These are phyloP conservation scores for Capronia coronata DNA, from an alignment of 2,329 filamentous ascomycete species.

Conservation along the genomic window DNA sequence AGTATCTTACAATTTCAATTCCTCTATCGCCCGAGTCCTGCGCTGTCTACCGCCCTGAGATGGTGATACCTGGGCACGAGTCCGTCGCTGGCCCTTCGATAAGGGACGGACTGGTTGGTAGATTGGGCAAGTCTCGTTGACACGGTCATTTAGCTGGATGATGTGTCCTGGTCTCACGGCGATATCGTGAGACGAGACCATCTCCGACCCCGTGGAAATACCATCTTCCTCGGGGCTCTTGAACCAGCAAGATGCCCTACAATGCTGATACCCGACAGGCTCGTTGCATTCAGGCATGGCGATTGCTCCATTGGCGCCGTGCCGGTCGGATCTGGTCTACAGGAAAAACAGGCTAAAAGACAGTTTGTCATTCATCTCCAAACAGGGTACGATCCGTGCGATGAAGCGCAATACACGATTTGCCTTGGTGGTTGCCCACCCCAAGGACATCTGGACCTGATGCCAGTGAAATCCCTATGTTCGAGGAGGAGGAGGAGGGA, in stretches of 20 bases:
- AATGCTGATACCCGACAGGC: slow-evolving; percentile 2
- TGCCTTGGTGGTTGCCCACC: slow-evolving; percentile 3
- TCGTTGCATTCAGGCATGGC: not conserved
- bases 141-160: not conserved
- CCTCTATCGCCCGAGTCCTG: slow-evolving; percentile 4
- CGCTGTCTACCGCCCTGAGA: not conserved
- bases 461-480: slow-evolving; percentile 14
- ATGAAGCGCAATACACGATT: not conserved
- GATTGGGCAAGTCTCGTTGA: not conserved
- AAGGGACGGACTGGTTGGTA: not conserved
- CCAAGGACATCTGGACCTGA: slow-evolving; percentile 7
- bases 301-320: too few relatives aligned
- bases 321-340: too few relatives aligned
- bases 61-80: not conserved
- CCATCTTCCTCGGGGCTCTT: not conserved
- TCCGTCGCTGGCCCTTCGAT: not conserved
- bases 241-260: not conserved
- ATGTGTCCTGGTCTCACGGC: not conserved
- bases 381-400: not conserved
- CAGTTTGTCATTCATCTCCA: slow-evolving; percentile 6
- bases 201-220: not conserved
- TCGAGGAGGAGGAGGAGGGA: not conserved
- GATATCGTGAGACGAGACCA: not conserved
- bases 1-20: slow-evolving; percentile 10
- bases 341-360: not conserved